Base-by-base conservation (phyloP, 148 eudicot genomes). In the Cornus suecica region DNA sequence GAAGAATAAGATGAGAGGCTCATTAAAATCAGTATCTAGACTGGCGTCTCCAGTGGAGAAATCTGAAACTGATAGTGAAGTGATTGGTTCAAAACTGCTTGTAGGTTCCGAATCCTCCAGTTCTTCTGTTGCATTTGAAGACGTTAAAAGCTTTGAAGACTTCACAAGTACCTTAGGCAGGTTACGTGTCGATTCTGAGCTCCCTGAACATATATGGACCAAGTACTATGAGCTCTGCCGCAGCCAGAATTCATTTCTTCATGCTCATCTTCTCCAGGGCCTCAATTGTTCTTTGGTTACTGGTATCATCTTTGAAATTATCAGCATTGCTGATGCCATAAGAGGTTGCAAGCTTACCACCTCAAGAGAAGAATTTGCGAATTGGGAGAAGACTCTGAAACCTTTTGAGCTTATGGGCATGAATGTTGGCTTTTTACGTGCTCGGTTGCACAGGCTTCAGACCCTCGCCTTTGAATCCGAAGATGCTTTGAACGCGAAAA, bases 401-500 rank as follows among this genome's bases (percentile, higher is more conserved):
- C 66, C 84, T 2, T 82, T 84, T 54, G 84, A 85, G 61, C 74
- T 80, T 61, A 48, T 89, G 75, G 97, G 93, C 13, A 82, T 89
- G 88, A 78, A 88, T 51, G 89, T 88, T 56, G 80, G 84, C 2
- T 88, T 88, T 71, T 68, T 91, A 41, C 71, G 73, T 7, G 79
- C 79, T 26, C 88, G 89, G 8, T 31, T 87, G 4, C 69, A 56
- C 2, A 54, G 56, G 62, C 78, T 91, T 15, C 70, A 56, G 13
- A 80, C 65, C 61, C 78, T 89, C 11, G 86, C 88, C 13, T 79
- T 77, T 27, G 82, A 74, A 8, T 80, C 84, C 16, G 84, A 87
- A 72, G 89, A 74, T 65, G 84, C 80, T 10, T 2, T 66, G 15
- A 80, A 80, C 13, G 8, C 80, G 14, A 75, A 51, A 56, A 80